These are phyloP conservation scores for Ceratobasidium sp. DNA, from an alignment of 1,284 basidiomycete genomes.

Conservation along the genomic window DNA sequence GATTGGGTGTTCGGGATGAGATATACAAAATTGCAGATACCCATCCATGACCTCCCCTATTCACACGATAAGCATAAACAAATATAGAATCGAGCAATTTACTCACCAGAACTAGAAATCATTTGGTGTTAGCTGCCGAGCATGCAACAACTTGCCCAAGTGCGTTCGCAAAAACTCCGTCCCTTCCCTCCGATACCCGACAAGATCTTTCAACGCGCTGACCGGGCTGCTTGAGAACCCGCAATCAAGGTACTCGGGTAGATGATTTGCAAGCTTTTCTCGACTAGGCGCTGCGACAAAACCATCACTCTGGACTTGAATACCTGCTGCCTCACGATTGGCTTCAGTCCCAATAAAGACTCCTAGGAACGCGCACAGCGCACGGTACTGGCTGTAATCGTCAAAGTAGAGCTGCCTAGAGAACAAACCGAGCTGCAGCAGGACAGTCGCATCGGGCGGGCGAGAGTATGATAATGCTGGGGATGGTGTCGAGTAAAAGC, in stretches of 20 bases:
- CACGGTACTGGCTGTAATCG: slow-evolving; percentile 55
- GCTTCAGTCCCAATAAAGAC: slow-evolving; percentile 50
- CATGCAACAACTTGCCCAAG: slow-evolving; percentile 21
- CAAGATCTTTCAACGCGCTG: not conserved
- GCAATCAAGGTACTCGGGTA: not conserved
- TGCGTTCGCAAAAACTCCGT: slow-evolving; percentile 19
- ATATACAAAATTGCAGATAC: too few relatives aligned
- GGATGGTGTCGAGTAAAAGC: slow-evolving; percentile 49
- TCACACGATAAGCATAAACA: too few relatives aligned
- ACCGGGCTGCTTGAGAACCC: slow-evolving; percentile 9
- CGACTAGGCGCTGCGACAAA: not conserved
- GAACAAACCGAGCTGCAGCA: slow-evolving; percentile 60
- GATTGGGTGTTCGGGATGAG: too few relatives aligned
- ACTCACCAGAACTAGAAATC: not conserved
- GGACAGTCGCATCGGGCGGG: not conserved
- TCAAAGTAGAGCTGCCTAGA: slow-evolving; percentile 62
- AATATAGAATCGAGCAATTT: too few relatives aligned
- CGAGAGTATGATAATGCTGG: not conserved
- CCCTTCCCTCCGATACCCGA: slow-evolving; percentile 14
- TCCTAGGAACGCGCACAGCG: slow-evolving; percentile 59
- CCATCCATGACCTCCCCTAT: too few relatives aligned
- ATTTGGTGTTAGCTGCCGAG: not conserved
- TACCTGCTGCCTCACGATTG: not conserved
- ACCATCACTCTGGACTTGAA: slow-evolving; percentile 22
- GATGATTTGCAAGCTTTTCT: not conserved